These are phyloP conservation scores for Cryptococcus sp. DNA, from an alignment of 1,284 basidiomycete genomes.

Conservation along the genomic window DNA sequence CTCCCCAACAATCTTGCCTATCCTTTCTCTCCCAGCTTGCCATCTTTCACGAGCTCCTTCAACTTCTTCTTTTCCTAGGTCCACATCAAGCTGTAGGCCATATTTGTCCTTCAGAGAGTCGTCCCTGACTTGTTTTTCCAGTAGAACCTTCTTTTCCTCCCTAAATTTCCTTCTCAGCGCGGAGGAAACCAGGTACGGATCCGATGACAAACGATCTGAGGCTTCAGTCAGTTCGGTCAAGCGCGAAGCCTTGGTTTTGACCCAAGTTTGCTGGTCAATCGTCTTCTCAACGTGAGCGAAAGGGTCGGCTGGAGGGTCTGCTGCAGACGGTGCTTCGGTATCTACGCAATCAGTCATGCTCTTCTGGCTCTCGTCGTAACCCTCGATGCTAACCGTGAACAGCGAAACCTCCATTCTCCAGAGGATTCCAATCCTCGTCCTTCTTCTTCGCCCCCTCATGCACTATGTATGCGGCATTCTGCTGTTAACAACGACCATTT, in stretches of 20 bases:
- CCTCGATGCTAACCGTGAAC: conserved; percentile 60
- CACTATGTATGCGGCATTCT: conserved; percentile 96
- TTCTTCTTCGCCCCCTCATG: conserved; percentile 82
- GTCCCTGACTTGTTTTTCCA: conserved; percentile 62
- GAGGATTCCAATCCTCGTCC: conserved; percentile 92
- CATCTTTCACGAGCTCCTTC: conserved; percentile 21
- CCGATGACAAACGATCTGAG: conserved; percentile 68
- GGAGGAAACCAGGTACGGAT: conserved; percentile 75
- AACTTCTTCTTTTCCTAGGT: conserved; percentile 30
- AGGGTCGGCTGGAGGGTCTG: conserved; percentile 60
- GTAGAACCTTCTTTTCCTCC: conserved; percentile 72
- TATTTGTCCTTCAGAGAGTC: conserved; percentile 65
- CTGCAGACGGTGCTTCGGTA: conserved; percentile 60
- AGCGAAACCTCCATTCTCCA: conserved; percentile 88
- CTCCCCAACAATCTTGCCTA: conserved; percentile 4
- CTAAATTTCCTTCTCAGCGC: conserved; percentile 75
- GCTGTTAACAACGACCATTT: neutral
- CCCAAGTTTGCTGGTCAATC: conserved; percentile 66
- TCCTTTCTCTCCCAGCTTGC: conserved; percentile 24
- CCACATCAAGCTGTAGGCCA: conserved; percentile 58
- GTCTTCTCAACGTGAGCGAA: conserved; percentile 84
- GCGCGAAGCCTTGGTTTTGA: conserved; percentile 66
- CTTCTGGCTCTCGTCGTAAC: neutral
- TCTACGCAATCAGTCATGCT: conserved; percentile 49
- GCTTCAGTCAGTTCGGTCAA: conserved; percentile 69